Conservation (phyloP, 768 basidiomycete species). For the Mycena filopes region DNA sequence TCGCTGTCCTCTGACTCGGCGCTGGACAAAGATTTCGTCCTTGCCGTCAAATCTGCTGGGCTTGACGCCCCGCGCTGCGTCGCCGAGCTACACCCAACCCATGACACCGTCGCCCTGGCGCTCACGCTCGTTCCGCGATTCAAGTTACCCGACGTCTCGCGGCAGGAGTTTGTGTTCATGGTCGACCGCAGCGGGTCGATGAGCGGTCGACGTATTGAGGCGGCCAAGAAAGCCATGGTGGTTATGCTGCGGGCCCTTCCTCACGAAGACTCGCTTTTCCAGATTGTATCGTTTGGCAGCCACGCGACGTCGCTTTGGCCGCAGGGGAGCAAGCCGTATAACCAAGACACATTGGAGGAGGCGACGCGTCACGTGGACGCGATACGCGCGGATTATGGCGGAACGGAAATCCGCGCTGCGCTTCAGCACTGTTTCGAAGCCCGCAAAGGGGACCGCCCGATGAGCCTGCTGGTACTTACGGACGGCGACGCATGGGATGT, state of each 20-base stretch:
- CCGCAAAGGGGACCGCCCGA: slow-evolving; percentile 45
- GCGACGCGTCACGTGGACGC: slow-evolving; percentile 41
- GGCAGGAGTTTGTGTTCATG: slow-evolving; percentile 59
- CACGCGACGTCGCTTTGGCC: slow-evolving; percentile 42
- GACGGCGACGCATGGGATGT: slow-evolving; percentile 48
- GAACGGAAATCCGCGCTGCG: slow-evolving; percentile 51
- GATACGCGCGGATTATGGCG: slow-evolving; percentile 51
- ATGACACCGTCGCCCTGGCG: slow-evolving; percentile 46
- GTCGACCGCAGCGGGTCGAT: slow-evolving; percentile 59
- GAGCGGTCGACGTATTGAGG: slow-evolving; percentile 41
- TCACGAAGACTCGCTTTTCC: slow-evolving; percentile 47
- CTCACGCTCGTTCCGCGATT: slow-evolving; percentile 56
- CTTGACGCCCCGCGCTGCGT: too few species aligned
- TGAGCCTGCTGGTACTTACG: slow-evolving; percentile 55
- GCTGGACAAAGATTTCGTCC: slow-evolving; percentile 52
- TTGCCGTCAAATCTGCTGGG: slow-evolving; percentile 50
- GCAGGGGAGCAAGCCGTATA: slow-evolving; percentile 34
- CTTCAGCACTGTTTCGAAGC: slow-evolving; percentile 42
- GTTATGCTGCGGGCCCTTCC: slow-evolving; percentile 54
- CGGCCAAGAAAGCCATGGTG: slow-evolving; percentile 48
- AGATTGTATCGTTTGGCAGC: slow-evolving; percentile 55
- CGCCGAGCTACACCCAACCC: slow-evolving; percentile 42
- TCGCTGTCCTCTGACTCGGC: slow-evolving; percentile 16
- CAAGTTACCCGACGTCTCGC: slow-evolving; percentile 42
- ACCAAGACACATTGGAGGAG: slow-evolving; percentile 34